Evolutionary conservation across 305 asterid species (phyloP).

Genomic region (Fraxinus albicans): DNA sequence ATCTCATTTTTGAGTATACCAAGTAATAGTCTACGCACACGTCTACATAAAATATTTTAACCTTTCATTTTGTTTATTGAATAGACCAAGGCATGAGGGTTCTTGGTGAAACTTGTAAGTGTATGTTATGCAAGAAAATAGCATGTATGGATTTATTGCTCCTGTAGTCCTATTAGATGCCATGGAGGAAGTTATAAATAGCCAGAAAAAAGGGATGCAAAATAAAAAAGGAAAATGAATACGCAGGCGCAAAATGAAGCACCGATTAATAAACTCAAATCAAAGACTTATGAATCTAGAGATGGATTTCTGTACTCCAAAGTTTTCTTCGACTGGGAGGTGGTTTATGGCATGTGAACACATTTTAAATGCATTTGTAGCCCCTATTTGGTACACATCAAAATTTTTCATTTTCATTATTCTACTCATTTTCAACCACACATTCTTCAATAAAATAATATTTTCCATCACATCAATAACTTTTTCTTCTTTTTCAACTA

Average conservation of each 20-base stretch:
- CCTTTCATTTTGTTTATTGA: background rate
- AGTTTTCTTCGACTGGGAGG: background rate
- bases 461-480: no score
- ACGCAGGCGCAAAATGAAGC: background rate
- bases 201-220: background rate
- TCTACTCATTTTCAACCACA: no score
- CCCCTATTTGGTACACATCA: no score
- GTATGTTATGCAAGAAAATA: background rate
- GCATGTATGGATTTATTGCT: background rate
- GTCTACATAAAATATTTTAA: background rate
- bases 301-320: background rate
- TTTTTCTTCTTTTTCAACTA: no score
- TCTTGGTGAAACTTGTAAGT: background rate
- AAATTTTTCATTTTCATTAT: no score
- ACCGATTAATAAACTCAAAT: background rate
- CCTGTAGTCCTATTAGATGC: background rate
- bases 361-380: background rate
- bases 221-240: background rate
- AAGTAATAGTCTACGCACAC: background rate
- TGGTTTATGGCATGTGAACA: slow-evolving; percentile 1
- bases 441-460: no score
- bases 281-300: background rate
- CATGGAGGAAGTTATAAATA: slow-evolving; percentile 4
- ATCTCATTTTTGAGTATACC: slow-evolving; percentile 1
- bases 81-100: background rate